Conservation (phyloP, 2,329 filamentous ascomycete genomes). For the Emmonsiellopsis sp. region DNA sequence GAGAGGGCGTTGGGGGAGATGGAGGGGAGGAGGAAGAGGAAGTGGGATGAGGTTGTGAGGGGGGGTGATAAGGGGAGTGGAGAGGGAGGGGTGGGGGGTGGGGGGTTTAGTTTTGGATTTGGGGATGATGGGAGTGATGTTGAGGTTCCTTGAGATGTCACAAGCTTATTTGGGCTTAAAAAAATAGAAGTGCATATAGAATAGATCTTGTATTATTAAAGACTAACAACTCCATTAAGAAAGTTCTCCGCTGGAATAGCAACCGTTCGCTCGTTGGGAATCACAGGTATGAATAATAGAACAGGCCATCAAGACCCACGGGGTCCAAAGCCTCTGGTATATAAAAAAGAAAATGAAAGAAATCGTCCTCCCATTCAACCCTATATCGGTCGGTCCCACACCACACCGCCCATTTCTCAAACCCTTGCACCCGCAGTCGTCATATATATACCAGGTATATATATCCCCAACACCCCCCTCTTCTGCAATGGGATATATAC, state of each 20-base stretch:
- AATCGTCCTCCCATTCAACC: no score
- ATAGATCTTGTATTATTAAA: neutral
- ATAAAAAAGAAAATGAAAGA: no score
- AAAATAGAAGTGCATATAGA: neutral
- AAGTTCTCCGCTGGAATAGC: no score
- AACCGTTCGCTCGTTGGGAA: no score
- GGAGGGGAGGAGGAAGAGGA: slow-evolving; percentile 62
- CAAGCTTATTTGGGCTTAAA: neutral
- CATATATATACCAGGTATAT: neutral
- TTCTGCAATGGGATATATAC: no score
- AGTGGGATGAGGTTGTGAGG: slow-evolving; percentile 74
- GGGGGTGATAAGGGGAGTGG: slow-evolving; percentile 33
- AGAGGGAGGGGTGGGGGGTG: slow-evolving; percentile 25
- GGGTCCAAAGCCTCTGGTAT: no score
- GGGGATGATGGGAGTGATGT: slow-evolving; percentile 48
- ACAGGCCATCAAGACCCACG: no score
- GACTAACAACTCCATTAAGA: no score
- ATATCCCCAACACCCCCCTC: neutral
- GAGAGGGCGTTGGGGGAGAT: slow-evolving; percentile 64
- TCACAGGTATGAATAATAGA: no score
- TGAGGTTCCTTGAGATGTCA: slow-evolving; percentile 35
- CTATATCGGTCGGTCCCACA: no score
- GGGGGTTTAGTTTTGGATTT: slow-evolving; percentile 57
- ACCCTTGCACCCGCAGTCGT: neutral
- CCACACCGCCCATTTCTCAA: neutral